These are phyloP conservation scores for Metroxylon sagu DNA, from an alignment of 176 grass and related monocot genomes.

Conservation along the genomic window DNA sequence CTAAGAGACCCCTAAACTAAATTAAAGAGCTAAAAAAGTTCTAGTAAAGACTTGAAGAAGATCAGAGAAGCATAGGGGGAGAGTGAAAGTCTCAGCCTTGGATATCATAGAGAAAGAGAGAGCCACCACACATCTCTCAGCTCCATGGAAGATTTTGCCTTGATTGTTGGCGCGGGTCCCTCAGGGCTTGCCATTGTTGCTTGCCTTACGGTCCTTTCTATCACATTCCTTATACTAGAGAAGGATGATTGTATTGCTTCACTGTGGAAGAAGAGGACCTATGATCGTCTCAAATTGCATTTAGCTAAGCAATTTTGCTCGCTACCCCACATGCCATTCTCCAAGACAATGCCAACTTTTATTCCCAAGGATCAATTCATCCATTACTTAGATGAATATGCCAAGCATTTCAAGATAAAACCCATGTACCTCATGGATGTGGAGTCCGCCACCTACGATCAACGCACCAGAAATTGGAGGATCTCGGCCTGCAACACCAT, in stretches of 20 bases:
- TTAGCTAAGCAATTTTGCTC: constrained; percentile 46
- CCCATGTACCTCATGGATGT: constrained; percentile 26
- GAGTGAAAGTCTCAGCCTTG: too few species aligned
- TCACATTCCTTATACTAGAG: constrained; percentile 36
- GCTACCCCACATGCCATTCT: constrained; percentile 45
- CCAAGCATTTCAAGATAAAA: constrained; percentile 18
- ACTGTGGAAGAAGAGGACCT: constrained; percentile 42
- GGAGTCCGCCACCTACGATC: constrained; percentile 30
- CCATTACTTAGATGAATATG: constrained; percentile 47
- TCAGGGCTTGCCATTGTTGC: constrained; percentile 37
- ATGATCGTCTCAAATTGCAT: constrained; percentile 60
- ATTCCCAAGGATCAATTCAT: constrained; percentile 34
- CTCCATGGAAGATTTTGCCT: constrained; percentile 1
- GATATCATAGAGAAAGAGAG: too few species aligned
- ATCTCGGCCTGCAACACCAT: constrained; percentile 14
- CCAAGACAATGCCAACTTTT: constrained; percentile 25
- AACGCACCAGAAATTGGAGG: constrained; percentile 20
- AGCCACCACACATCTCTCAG: too few species aligned
- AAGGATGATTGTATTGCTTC: constrained; percentile 42
- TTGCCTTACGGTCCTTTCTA: constrained; percentile 21
- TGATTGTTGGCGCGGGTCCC: constrained; percentile 56
- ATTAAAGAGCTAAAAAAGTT: too few species aligned
- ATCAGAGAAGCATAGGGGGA: too few species aligned
- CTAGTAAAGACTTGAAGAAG: too few species aligned
- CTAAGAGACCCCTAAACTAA: too few species aligned